These are phyloP conservation scores for Cornus florida DNA, from an alignment of 148 eudicot genomes.

Conservation along the genomic window DNA sequence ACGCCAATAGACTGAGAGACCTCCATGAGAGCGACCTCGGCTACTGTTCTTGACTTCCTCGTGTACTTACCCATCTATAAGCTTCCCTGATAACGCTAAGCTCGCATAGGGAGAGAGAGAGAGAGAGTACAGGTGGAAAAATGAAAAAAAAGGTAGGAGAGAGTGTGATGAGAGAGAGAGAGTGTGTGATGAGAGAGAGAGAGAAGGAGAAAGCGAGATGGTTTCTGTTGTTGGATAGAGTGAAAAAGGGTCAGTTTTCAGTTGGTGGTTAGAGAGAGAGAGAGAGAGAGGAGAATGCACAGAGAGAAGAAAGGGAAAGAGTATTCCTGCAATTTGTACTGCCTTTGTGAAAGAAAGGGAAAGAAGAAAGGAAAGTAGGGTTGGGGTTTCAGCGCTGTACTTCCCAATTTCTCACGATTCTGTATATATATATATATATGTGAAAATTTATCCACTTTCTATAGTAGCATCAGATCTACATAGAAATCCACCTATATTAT, in stretches of 20 bases:
- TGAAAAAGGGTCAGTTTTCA: neutral
- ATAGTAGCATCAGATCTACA: no score
- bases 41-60: constrained; percentile 22
- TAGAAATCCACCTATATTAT: no score
- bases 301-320: constrained; percentile 2
- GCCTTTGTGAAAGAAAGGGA: neutral
- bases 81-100: no score
- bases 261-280: constrained; percentile 9
- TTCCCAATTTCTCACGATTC: neutral
- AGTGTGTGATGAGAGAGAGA: neutral
- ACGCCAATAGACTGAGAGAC: constrained; percentile 34
- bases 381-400: neutral
- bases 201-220: neutral
- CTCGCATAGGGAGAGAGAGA: neutral
- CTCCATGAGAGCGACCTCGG: constrained; percentile 22
- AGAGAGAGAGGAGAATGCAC: neutral
- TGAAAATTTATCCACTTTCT: no score
- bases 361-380: neutral
- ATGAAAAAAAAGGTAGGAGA: no score
- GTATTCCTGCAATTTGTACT: neutral
- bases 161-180: neutral
- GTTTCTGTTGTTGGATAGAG: constrained; percentile 3
- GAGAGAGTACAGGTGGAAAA: neutral
- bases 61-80: constrained; percentile 41
- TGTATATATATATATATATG: no score